Base-by-base conservation (phyloP, 805 yeast genomes). In the Metschnikowia peoriensis region DNA sequence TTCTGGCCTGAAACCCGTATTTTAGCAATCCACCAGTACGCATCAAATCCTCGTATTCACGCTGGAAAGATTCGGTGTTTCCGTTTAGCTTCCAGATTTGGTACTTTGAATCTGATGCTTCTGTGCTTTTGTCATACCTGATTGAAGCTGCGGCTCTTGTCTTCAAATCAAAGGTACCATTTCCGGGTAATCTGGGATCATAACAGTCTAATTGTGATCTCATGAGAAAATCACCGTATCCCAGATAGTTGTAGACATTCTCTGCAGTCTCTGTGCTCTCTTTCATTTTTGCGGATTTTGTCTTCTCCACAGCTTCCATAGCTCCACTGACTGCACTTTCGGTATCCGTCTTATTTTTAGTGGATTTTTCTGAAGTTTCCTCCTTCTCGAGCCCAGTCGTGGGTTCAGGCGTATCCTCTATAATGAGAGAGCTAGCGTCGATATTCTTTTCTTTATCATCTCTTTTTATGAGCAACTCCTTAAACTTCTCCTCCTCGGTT, bases 121-220 rank as follows among this genome's bases (percentile, higher is more conserved):
- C 82, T 4, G 83, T 82, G 61, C 82, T 80, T 41, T 86, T 67
- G 69, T 93, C 97, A 65, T 87, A 82, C 43, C 98, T 76, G 0
- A 93, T 83, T 0, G 96, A 88, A 52, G 90, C 84, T 0, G 88
- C 96, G 0, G 97, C 98, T 56, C 99, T 73, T 0, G 97, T 88
- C 62, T 93, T 93, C 52, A 93, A 70, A 68, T 93, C 99, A 75
- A 94, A 93, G 0, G 91, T 85, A 0, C 97, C 97, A 4, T 86
- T 84, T 0, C 96, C 96, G 0, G 97, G 97, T 38, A 94, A 72
- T 38, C 88, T 70, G 0, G 76, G 66, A 67, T 90, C 92, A 54
- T 76, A 74, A 53, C 97, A 90, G 69, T 93, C 99, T 44, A 94
- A 75, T 67, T 93, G 98, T 0, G 98, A 93, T 57, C 98, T 77